phyloP scores from a whole-genome alignment of 2,329 filamentous ascomycete genomes.

The Xylaria multiplex region DNA sequence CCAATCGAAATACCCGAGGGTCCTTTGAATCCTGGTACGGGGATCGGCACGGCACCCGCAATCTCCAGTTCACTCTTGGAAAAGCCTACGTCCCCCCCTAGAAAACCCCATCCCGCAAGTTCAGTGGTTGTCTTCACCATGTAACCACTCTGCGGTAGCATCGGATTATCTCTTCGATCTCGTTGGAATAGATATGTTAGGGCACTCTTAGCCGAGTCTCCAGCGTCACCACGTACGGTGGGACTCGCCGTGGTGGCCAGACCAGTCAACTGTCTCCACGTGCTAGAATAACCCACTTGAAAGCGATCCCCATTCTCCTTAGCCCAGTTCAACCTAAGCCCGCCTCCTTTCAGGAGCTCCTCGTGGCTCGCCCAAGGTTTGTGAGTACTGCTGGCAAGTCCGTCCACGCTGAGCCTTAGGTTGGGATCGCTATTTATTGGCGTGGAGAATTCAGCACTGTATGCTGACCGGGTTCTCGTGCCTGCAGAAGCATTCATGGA shows the following conservation, averaged over 20 bases:
- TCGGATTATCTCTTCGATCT: constrained; percentile 84
- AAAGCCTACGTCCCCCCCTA: constrained; percentile 92
- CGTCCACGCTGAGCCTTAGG: constrained; percentile 80
- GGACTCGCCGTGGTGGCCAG: constrained; percentile 80
- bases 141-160: constrained; percentile 85
- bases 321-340: constrained; percentile 79
- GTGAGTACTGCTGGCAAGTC: constrained; percentile 81
- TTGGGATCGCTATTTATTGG: constrained; percentile 88
- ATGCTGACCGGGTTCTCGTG: constrained; percentile 89
- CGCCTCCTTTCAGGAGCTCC: constrained; percentile 82
- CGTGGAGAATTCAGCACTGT: constrained; percentile 84
- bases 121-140: constrained; percentile 81
- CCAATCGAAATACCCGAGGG: constrained; percentile 84
- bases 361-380: constrained; percentile 96
- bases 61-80: constrained; percentile 90
- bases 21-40: constrained; percentile 73
- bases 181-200: constrained; percentile 82
- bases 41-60: constrained; percentile 77
- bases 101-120: constrained; percentile 84
- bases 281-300: constrained; percentile 80
- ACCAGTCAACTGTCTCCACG: constrained; percentile 90
- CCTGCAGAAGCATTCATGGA: constrained; percentile 88
- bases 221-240: constrained; percentile 83
- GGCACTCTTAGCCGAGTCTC: constrained; percentile 90
- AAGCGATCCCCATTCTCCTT: constrained; percentile 73